These are phyloP conservation scores for Arabidopsis hybrid DNA, from an alignment of 441 rosid genomes.

Conservation along the genomic window DNA sequence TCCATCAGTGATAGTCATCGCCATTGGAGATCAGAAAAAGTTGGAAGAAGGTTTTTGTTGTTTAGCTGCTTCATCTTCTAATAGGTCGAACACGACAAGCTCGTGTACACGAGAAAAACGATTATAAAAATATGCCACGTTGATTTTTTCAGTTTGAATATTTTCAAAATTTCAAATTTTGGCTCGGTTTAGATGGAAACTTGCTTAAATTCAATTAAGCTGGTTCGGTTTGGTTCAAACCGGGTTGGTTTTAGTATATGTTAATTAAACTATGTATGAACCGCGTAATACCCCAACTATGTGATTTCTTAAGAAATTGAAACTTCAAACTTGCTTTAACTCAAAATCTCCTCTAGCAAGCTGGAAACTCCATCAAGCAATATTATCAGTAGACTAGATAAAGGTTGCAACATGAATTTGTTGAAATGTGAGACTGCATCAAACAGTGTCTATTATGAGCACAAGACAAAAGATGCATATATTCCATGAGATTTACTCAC, in stretches of 20 bases:
- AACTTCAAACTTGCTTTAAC: no score
- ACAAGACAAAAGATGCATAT: no score
- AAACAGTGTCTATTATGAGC: no score
- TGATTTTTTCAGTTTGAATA: neutral
- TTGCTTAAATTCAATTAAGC: neutral
- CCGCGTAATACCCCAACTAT: no score
- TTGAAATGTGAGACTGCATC: no score
- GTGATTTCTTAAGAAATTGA: no score
- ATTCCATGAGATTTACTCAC: no score
- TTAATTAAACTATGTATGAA: no score
- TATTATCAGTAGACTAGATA: no score
- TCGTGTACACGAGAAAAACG: constrained; percentile 38
- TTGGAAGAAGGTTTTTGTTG: constrained; percentile 4
- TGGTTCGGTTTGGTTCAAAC: constrained; percentile 1
- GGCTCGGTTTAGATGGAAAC: neutral
- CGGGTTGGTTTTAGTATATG: neutral
- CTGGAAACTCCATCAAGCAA: no score
- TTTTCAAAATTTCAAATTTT: neutral
- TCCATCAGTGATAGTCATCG: constrained; percentile 35
- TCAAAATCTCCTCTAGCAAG: no score
- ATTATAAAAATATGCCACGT: neutral
- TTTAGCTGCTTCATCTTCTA: constrained; percentile 34
- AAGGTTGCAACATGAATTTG: no score
- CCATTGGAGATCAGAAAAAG: constrained; percentile 29
- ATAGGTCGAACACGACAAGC: neutral